phyloP scores from a whole-genome alignment of 495 filamentous ascomycete species.

The Aspergillus cavernicola region DNA sequence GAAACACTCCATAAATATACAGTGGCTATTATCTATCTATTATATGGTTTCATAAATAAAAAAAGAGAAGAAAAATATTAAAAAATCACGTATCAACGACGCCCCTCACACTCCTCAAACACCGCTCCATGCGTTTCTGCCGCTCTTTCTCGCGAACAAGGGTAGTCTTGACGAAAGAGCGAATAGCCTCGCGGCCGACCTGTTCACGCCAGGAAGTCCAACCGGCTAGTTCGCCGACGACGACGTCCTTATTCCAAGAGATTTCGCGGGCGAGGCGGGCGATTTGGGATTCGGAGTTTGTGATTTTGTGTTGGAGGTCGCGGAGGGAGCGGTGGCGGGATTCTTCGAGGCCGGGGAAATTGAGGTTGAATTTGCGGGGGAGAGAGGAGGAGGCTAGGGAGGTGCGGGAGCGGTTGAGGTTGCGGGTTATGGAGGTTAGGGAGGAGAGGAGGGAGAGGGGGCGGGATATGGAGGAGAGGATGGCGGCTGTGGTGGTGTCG shows the following conservation, averaged over 20 bases:
- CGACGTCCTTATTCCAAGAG: slow-evolving; percentile 87
- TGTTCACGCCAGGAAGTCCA: slow-evolving; percentile 87
- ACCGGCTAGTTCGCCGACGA: slow-evolving; percentile 85
- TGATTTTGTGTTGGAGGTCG: slow-evolving; percentile 72
- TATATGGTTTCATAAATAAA: too few relatives aligned
- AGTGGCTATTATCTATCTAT: background rate
- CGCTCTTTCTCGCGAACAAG: slow-evolving; percentile 74
- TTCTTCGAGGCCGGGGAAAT: slow-evolving; percentile 69
- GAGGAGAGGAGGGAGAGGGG: slow-evolving; percentile 71
- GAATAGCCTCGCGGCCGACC: slow-evolving; percentile 69
- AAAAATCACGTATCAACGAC: slow-evolving; percentile 12
- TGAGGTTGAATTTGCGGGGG: slow-evolving; percentile 49
- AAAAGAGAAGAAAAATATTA: too few relatives aligned
- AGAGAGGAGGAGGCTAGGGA: slow-evolving; percentile 55
- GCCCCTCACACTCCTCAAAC: slow-evolving; percentile 39
- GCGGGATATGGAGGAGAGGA: slow-evolving; percentile 76
- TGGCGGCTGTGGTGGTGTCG: slow-evolving; percentile 72
- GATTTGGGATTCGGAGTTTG: slow-evolving; percentile 59
- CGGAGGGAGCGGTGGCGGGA: slow-evolving; percentile 75
- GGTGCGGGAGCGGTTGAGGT: slow-evolving; percentile 68
- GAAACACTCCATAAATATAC: too few relatives aligned
- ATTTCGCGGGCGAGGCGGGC: slow-evolving; percentile 70
- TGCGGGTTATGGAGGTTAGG: slow-evolving; percentile 60
- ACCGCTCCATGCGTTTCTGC: slow-evolving; percentile 73
- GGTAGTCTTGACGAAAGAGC: slow-evolving; percentile 71